A percentile compares a stretch with the other conserved stretches of the same genome.
These are phyloP conservation scores for Peltaster fructicola DNA, from an alignment of 2,329 filamentous ascomycete species.

Conservation along the genomic window DNA sequence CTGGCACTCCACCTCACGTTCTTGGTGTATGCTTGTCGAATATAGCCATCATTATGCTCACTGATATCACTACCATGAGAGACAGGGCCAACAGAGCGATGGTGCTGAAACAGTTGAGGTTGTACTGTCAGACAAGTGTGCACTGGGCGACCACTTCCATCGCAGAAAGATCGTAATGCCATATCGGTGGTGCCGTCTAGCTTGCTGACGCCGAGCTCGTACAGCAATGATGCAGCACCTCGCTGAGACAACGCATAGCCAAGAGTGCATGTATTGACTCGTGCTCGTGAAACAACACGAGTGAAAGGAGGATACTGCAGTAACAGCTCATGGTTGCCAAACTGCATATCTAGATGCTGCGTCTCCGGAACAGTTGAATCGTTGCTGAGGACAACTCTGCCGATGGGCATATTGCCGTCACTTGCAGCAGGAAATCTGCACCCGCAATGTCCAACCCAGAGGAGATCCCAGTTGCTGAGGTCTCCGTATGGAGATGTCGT, in stretches of 20 bases:
- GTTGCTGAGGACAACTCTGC: slow-evolving; percentile 8
- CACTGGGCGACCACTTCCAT: slow-evolving; percentile 14
- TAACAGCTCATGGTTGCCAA: slow-evolving; percentile 7
- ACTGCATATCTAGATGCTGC: slow-evolving; percentile 10
- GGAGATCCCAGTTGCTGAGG: slow-evolving; percentile 19
- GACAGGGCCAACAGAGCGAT: slow-evolving; percentile 23
- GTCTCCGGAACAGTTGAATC: slow-evolving; percentile 11
- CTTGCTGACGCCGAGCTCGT: slow-evolving; percentile 26
- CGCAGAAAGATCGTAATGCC: slow-evolving; percentile 16
- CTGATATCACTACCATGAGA: slow-evolving; percentile 22
- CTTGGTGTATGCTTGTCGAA: slow-evolving; percentile 16
- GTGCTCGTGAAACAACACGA: slow-evolving; percentile 26
- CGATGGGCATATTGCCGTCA: slow-evolving; percentile 7
- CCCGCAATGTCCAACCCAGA: slow-evolving; percentile 27
- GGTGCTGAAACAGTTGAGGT: slow-evolving; percentile 31
- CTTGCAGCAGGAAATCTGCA: slow-evolving; percentile 12
- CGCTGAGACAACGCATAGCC: slow-evolving; percentile 30
- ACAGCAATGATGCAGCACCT: slow-evolving; percentile 28
- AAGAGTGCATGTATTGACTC: slow-evolving; percentile 24
- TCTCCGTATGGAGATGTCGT: slow-evolving; percentile 10
- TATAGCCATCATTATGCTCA: slow-evolving; percentile 16
- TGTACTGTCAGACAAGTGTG: slow-evolving; percentile 25
- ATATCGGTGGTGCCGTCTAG: slow-evolving; percentile 22
- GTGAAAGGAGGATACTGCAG: slow-evolving; percentile 20
- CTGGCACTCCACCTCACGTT: slow-evolving; percentile 25